Conservation (phyloP, 371 early-diverging fungal genomes). For the Haplosporangium sp. region DNA sequence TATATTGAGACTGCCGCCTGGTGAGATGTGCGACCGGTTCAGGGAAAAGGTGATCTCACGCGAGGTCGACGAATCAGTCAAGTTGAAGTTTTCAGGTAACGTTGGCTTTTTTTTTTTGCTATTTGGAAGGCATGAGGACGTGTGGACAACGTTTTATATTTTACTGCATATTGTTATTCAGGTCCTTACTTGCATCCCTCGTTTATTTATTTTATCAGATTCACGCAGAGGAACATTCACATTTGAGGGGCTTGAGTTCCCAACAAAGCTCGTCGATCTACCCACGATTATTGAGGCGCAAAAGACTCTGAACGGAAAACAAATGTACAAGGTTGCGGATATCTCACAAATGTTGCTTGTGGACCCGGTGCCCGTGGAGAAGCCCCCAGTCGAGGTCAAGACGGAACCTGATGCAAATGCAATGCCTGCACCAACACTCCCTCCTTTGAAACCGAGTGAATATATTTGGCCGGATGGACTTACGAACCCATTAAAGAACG, state of each 20-base stretch:
- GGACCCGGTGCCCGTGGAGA: slow-evolving; percentile 17
- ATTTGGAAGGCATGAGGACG: neutral
- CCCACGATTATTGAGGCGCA: slow-evolving; percentile 98
- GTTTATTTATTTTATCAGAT: slow-evolving; percentile 59
- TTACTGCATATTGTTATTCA: neutral
- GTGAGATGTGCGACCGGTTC: slow-evolving; percentile 69
- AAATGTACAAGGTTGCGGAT: slow-evolving; percentile 97
- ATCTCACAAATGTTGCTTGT: slow-evolving; percentile 82
- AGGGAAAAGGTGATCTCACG: slow-evolving; percentile 75
- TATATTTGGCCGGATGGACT: slow-evolving; percentile 87
- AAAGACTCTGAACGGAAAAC: slow-evolving; percentile 94
- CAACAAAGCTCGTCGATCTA: slow-evolving; percentile 86
- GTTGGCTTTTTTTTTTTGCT: neutral
- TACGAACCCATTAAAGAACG: slow-evolving; percentile 91
- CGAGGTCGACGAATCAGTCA: slow-evolving; percentile 75
- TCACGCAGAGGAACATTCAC: slow-evolving; percentile 76
- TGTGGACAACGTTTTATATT: neutral
- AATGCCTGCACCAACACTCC: slow-evolving; percentile 22
- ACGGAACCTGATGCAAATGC: slow-evolving; percentile 4
- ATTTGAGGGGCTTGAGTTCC: slow-evolving; percentile 69
- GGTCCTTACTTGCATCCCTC: neutral
- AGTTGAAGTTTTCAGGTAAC: slow-evolving; percentile 72
- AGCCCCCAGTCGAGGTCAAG: slow-evolving; percentile 2
- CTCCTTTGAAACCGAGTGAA: slow-evolving; percentile 61
- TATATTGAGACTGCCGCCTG: slow-evolving; percentile 82